Conservation (phyloP, 164 flowering plant genomes). For the Saururus chinensis region DNA sequence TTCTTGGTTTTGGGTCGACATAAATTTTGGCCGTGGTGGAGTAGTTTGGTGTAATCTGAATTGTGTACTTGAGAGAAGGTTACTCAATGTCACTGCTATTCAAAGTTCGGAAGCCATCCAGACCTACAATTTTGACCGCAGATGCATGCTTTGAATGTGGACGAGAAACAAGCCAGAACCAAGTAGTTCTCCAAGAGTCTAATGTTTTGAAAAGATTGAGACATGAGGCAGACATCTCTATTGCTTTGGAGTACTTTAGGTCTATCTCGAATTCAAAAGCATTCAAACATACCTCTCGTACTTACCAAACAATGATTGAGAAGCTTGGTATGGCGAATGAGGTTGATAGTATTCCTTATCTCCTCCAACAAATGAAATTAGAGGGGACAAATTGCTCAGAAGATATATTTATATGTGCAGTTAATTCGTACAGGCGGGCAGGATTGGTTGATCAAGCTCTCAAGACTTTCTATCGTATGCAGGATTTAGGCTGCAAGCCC, state of each 20-base stretch:
- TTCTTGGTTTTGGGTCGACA: not conserved
- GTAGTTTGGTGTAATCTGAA: too few relatives aligned
- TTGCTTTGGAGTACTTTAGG: conserved; percentile 57
- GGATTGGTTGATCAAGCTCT: conserved; percentile 58
- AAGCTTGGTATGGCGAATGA: conserved; percentile 44
- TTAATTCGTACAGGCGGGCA: conserved; percentile 32
- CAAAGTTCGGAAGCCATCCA: conserved; percentile 36
- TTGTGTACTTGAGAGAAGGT: conserved; percentile 60
- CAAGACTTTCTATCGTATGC: conserved; percentile 62
- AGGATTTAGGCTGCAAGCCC: conserved; percentile 60
- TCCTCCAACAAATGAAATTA: conserved; percentile 74
- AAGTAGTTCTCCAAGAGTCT: conserved; percentile 23
- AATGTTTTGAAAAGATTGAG: conserved; percentile 39
- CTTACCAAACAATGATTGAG: conserved; percentile 57
- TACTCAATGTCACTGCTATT: conserved; percentile 44
- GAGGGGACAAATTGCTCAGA: conserved; percentile 56
- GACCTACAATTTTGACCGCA: conserved; percentile 46
- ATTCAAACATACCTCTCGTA: conserved; percentile 60
- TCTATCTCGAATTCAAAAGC: conserved; percentile 33
- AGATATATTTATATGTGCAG: conserved; percentile 46
- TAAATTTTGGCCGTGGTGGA: too few relatives aligned
- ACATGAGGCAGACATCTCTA: conserved; percentile 28
- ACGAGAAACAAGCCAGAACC: conserved; percentile 1
- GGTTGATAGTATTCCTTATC: conserved; percentile 58
- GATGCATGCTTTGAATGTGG: conserved; percentile 16